These are phyloP conservation scores for Themeda triandra DNA, from an alignment of 176 grass and related monocot species.

Conservation along the genomic window DNA sequence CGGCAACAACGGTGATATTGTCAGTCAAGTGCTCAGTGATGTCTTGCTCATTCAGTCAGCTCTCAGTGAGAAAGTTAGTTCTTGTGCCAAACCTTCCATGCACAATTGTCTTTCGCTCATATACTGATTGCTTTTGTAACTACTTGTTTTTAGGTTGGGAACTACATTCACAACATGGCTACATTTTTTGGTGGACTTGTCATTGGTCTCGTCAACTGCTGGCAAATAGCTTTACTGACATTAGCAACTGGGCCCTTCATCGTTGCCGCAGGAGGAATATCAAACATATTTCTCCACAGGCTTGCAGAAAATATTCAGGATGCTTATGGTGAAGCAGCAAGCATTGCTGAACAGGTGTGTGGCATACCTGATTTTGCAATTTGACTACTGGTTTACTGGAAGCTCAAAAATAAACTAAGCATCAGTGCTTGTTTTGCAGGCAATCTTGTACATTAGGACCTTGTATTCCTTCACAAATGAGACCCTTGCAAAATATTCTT, in stretches of 20 bases:
- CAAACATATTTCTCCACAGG: conserved; percentile 99
- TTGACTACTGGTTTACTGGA: conserved; percentile 2
- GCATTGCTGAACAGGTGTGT: conserved; percentile 95
- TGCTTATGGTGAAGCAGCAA: conserved; percentile 97
- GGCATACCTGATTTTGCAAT: neutral
- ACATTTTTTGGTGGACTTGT: conserved; percentile 94
- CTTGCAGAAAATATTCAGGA: conserved; percentile 99
- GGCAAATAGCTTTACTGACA: conserved; percentile 94
- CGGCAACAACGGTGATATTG: conserved; percentile 95
- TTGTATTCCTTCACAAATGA: conserved; percentile 97
- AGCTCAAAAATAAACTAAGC: conserved; percentile 1
- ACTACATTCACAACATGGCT: conserved; percentile 99
- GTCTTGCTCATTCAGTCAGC: conserved; percentile 98
- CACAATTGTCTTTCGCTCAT: neutral
- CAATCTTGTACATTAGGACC: conserved; percentile 87
- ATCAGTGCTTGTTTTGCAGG: conserved; percentile 46
- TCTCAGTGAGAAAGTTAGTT: conserved; percentile 89
- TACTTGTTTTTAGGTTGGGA: conserved; percentile 65
- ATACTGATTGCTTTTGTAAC: neutral
- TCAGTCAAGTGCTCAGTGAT: conserved; percentile 98
- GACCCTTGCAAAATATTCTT: conserved; percentile 96
- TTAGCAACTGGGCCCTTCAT: conserved; percentile 95
- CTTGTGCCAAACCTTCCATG: neutral
- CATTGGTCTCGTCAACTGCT: conserved; percentile 95
- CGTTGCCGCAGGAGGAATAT: conserved; percentile 99